Conservation (phyloP, 768 basidiomycete genomes). For the Myochromella boudieri region DNA sequence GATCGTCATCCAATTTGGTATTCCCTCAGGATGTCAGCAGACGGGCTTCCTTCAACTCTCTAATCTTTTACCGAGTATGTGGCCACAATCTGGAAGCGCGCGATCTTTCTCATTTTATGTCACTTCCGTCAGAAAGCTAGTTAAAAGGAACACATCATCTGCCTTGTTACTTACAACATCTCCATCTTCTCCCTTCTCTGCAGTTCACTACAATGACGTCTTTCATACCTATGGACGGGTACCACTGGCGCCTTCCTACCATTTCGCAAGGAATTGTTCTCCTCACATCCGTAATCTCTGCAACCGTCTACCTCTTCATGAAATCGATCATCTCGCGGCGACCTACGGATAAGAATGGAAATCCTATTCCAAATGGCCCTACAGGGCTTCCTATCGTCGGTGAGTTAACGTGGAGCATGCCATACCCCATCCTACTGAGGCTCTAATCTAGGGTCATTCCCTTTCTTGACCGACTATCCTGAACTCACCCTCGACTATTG, state of each 20-base stretch:
- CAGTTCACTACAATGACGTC: conserved; percentile 12
- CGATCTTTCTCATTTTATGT: conserved; percentile 2
- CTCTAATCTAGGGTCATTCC: conserved; percentile 28
- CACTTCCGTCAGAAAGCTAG: conserved; percentile 5
- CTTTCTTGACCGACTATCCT: conserved; percentile 40
- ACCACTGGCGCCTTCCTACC: conserved; percentile 13
- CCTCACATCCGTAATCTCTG: conserved; percentile 24
- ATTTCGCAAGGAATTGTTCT: conserved; percentile 19
- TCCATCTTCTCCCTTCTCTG: background rate
- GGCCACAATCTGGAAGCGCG: conserved; percentile 2
- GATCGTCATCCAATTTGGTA: conserved; percentile 9
- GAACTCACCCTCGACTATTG: conserved; percentile 42
- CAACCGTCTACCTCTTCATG: conserved; percentile 19
- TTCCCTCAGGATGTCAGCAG: conserved; percentile 10
- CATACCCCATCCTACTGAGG: background rate
- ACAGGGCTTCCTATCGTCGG: conserved; percentile 22
- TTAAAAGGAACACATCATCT: conserved; percentile 8
- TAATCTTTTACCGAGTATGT: conserved; percentile 6
- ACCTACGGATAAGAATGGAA: conserved; percentile 16
- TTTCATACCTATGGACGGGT: conserved; percentile 4
- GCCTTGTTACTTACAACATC: background rate
- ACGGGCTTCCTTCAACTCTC: background rate
- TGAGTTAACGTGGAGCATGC: conserved; percentile 6
- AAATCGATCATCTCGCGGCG: conserved; percentile 10
- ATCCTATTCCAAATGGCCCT: conserved; percentile 22